Base-by-base conservation (phyloP, 2,329 filamentous ascomycete genomes). In the Alternaria arborescens region DNA sequence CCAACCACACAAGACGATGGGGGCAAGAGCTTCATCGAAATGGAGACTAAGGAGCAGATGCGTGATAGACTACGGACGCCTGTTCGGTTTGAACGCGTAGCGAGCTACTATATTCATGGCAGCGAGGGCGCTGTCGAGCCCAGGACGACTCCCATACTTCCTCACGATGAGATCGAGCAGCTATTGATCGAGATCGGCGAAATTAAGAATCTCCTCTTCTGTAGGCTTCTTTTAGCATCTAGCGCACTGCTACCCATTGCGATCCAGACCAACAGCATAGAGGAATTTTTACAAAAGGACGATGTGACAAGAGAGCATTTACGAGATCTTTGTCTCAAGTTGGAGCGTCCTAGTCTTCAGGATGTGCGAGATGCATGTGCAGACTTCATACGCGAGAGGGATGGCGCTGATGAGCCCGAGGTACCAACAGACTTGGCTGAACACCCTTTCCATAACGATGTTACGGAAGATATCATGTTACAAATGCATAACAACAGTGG, bases 351-450 rank as follows among this genome's bases (percentile, higher is more conserved):
- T 18, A 74, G 71, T n/a, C 74, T 84, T 3, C 82, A 85, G 62
- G 81, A 83, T 44, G 79, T 85, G 22, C 77, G 82, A 42, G 82
- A 85, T 69, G 82, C 83, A 14, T 85, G 83, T 64, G 83, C 82
- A 5, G 83, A 85, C 66, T 79, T 84, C 43, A 75, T 78, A 16
- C 77, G 82, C 14, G 76, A 74, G 12, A 78, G 81, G 28, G 73
- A 78, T 3, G 75, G 78, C 34, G 73, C 77, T 4, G 76, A 77
- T 14, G 77, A 80, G 20, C 66, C 74, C 11, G 61, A 67, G 5
- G 72, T 73, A 4, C 62, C 30, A 62, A 71, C n/a, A 41, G 63
- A 69, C 4, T 43, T 46, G 3, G 64, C 67, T 11, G 53, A 68
- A 20, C 43, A 62, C n/a, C 14, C 42, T 50, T 24, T 36, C 46